Base-by-base conservation (phyloP, 108 stramenopile genomes). In the Pelagomonas calceolata region DNA sequence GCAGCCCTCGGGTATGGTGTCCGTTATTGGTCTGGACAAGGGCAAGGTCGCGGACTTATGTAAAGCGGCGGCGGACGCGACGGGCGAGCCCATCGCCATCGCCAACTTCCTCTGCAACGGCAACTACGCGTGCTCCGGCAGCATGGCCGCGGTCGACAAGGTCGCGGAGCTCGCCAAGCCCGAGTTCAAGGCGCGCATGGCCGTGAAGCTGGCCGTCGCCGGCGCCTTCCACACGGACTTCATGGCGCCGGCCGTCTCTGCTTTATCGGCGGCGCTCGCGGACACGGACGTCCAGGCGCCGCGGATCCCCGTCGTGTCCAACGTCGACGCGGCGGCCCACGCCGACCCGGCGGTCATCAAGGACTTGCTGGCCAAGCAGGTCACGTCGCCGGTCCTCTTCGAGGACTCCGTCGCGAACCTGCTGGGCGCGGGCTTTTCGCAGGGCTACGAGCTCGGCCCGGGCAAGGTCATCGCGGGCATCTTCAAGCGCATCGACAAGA, bases 201-300 rank as follows among this genome's bases (percentile, higher is more conserved):
- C 94, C 18, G 96, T 97, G 63, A 92, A 91, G 72, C 84, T 97
- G 30, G 93, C 95, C 63, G 96, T 97, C 36, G 96, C 96, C 30
- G 96, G 96, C 30, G 96, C 96, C 29, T 97, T 97, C 85, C 96
- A 97, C 81, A 97, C 96, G 34, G 88, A 92, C 65, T 97, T 95
- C 76, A 97, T 97, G 96, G 83, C 86, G 21, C 91, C 94, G 63
- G 96, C 96, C 34, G 94, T 97, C 65, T 74, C 82, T 17, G 73
- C 88, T 43, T 84, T 97, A 76, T 89, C 90, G 67, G 78, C 88
- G 39, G 93, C 94, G 26, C 79, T 97, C 63, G 81, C 79, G 43
- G 92, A 82, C 39, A 85, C 94, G 63, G 91, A 94, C 64, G 83
- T 97, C 69, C 86, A 89, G 72, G 92, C 92, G 78, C 77, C 77